Percentiles rank a stretch among this genome's conserved stretches.
Evolutionary conservation across 1,284 basidiomycete genomes (phyloP).

Genomic region (Naganishia albida): DNA sequence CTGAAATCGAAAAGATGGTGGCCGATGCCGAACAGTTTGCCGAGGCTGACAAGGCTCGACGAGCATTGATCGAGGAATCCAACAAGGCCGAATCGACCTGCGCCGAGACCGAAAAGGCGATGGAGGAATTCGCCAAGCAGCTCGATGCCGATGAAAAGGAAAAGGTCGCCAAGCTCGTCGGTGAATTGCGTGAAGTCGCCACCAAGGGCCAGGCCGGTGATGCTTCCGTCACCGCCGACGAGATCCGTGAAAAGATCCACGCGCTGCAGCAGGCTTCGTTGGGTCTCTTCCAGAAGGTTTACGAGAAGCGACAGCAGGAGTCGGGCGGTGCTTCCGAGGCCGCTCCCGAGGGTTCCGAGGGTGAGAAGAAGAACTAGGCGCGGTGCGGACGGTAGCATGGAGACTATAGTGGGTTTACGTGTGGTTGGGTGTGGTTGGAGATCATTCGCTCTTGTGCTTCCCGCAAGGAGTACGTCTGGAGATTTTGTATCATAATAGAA

Average conservation of each 20-base stretch:
- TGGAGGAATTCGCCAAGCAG: slow-evolving; percentile 90
- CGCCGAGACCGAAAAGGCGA: slow-evolving; percentile 91
- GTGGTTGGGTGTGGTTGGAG: slow-evolving; percentile 8
- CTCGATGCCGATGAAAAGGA: slow-evolving; percentile 88
- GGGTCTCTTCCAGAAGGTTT: slow-evolving; percentile 95
- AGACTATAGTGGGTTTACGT: slow-evolving; percentile 4
- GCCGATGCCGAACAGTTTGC: slow-evolving; percentile 90
- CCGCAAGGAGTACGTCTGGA: slow-evolving; percentile 25
- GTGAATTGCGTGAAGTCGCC: slow-evolving; percentile 85
- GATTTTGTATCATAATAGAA: slow-evolving; percentile 26
- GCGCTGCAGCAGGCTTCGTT: slow-evolving; percentile 92
- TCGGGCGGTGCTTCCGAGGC: slow-evolving; percentile 32
- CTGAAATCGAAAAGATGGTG: slow-evolving; percentile 98
- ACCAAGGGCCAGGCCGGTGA: slow-evolving; percentile 88
- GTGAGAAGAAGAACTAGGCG: slow-evolving; percentile 43
- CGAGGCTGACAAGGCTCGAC: slow-evolving; percentile 85
- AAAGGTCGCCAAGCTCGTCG: slow-evolving; percentile 83
- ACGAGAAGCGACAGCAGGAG: slow-evolving; percentile 75
- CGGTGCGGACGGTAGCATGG: background rate
- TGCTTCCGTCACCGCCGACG: slow-evolving; percentile 74
- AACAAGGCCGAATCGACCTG: slow-evolving; percentile 96
- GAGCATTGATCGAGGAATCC: slow-evolving; percentile 88
- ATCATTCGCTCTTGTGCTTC: slow-evolving; percentile 8
- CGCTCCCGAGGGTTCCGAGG: slow-evolving; percentile 28
- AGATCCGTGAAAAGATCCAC: slow-evolving; percentile 88